These are phyloP conservation scores for Aspergillus pseudonomiae DNA, from an alignment of 2,329 filamentous ascomycete species.

Conservation along the genomic window DNA sequence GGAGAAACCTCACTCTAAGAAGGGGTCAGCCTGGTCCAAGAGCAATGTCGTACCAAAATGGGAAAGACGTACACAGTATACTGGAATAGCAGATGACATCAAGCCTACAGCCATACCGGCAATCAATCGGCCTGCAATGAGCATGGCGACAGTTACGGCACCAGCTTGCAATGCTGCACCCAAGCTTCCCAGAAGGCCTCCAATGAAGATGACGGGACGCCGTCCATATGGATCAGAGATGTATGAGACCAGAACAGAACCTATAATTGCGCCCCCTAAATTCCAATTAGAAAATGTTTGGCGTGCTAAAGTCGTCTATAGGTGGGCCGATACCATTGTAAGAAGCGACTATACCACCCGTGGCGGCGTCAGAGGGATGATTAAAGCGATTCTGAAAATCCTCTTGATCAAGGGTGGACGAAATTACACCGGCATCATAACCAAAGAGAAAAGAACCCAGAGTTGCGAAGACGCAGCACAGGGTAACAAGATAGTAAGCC, in stretches of 20 bases:
- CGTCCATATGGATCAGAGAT: conserved; percentile 39
- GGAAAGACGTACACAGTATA: conserved; percentile 45
- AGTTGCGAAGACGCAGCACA: conserved; percentile 48
- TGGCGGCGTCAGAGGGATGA: conserved; percentile 34
- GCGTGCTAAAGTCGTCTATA: neutral
- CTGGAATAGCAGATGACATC: conserved; percentile 51
- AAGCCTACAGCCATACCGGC: conserved; percentile 55
- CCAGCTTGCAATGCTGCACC: conserved; percentile 41
- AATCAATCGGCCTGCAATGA: conserved; percentile 55
- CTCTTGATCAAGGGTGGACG: conserved; percentile 39
- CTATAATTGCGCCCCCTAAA: conserved; percentile 43
- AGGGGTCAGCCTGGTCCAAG: neutral
- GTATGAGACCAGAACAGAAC: conserved; percentile 36
- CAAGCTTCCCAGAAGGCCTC: conserved; percentile 36
- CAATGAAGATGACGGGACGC: conserved; percentile 37
- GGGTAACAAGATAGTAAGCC: conserved; percentile 34
- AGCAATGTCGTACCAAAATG: neutral
- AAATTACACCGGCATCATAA: conserved; percentile 48
- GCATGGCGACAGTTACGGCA: conserved; percentile 39
- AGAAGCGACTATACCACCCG: conserved; percentile 45
- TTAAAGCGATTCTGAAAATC: conserved; percentile 37
- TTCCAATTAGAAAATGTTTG: conserved; percentile 15
- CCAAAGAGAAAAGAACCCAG: conserved; percentile 54
- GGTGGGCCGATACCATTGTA: conserved; percentile 35
- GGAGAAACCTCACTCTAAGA: conserved; percentile 43